phyloP scores from a whole-genome alignment of 768 basidiomycete genomes.

The Hygrocybe punicea region DNA sequence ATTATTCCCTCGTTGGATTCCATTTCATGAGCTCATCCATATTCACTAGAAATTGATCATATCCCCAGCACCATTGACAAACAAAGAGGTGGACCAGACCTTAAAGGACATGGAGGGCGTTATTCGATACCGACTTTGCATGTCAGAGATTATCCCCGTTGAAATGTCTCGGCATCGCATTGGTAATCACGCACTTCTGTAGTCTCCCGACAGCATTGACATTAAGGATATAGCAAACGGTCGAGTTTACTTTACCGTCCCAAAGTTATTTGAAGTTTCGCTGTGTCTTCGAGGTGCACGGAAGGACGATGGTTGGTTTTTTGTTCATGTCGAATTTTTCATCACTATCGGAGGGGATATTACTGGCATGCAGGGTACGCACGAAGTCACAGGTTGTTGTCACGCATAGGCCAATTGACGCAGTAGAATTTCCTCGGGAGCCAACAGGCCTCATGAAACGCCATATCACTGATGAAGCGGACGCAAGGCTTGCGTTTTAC shows the following conservation, averaged over 20 bases:
- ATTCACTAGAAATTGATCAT: slow-evolving; percentile 61
- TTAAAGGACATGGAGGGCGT: slow-evolving; percentile 70
- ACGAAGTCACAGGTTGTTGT: background rate
- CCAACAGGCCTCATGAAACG: slow-evolving; percentile 61
- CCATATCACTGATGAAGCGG: slow-evolving; percentile 70
- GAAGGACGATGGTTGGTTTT: slow-evolving; percentile 79
- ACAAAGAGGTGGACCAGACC: slow-evolving; percentile 61
- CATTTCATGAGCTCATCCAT: slow-evolving; percentile 8
- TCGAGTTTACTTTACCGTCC: slow-evolving; percentile 71
- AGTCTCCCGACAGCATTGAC: slow-evolving; percentile 5
- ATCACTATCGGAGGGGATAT: slow-evolving; percentile 71
- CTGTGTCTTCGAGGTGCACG: slow-evolving; percentile 71
- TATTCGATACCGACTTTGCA: slow-evolving; percentile 74
- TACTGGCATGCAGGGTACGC: slow-evolving; percentile 64
- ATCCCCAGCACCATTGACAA: slow-evolving; percentile 62
- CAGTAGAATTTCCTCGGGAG: slow-evolving; percentile 66
- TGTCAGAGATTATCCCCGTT: slow-evolving; percentile 75
- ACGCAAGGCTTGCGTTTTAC: slow-evolving; percentile 64
- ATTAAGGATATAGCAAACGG: slow-evolving; percentile 56
- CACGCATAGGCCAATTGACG: background rate
- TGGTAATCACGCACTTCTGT: slow-evolving; percentile 35
- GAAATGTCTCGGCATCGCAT: slow-evolving; percentile 75
- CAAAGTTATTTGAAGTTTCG: slow-evolving; percentile 68
- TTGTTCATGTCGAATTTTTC: slow-evolving; percentile 72
- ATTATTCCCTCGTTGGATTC: slow-evolving; percentile 8